These are phyloP conservation scores for Afroboletus lepidellus DNA, from an alignment of 1,284 basidiomycete species.

Conservation along the genomic window DNA sequence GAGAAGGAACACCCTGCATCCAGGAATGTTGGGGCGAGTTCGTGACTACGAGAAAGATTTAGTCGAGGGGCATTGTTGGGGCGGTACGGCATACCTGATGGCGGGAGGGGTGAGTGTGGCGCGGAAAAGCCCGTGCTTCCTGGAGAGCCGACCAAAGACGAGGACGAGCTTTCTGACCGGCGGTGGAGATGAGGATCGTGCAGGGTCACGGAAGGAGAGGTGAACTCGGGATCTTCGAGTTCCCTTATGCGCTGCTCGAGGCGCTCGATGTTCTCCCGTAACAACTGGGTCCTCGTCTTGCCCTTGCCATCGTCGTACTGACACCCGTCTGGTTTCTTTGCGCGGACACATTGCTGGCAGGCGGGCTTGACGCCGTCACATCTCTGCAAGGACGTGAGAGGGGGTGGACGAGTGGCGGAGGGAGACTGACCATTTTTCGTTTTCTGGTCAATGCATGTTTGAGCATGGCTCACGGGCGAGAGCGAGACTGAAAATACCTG, in stretches of 20 bases:
- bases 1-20: constrained; percentile 40
- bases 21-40: constrained; percentile 33
- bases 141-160: constrained; percentile 59
- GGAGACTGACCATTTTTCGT: constrained; percentile 70
- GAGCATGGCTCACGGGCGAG: constrained; percentile 9
- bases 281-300: constrained; percentile 60
- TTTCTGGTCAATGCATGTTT: constrained; percentile 45
- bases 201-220: constrained; percentile 49
- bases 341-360: constrained; percentile 59
- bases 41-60: constrained; percentile 15
- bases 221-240: constrained; percentile 59
- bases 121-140: constrained; percentile 54
- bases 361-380: constrained; percentile 60
- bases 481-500: constrained; percentile 29
- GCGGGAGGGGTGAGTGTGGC: constrained; percentile 58
- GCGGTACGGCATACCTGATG: constrained; percentile 44
- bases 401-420: neutral
- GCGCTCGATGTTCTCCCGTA: constrained; percentile 56
- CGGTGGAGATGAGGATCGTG: constrained; percentile 52
- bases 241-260: constrained; percentile 57
- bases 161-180: constrained; percentile 60
- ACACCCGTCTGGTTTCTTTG: constrained; percentile 57
- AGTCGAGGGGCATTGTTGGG: constrained; percentile 24
- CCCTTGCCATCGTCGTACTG: constrained; percentile 66
- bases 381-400: constrained; percentile 38